Evolutionary conservation across 2,329 filamentous ascomycete species (phyloP), one percentile per base, ranked within the genome.

Genomic region (Fusarium zealandicum): DNA sequence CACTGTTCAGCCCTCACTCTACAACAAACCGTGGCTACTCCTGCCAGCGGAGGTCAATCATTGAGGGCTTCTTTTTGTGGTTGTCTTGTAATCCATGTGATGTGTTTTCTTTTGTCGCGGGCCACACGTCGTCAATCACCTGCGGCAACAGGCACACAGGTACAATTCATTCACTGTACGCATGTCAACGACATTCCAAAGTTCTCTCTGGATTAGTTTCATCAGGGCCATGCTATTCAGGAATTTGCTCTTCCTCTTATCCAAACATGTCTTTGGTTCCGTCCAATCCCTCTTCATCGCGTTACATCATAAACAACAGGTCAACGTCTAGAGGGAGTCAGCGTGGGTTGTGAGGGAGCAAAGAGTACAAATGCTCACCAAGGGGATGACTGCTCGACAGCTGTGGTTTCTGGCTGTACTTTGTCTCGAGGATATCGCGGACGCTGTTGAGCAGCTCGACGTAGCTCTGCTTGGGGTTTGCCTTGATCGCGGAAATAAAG

Each of bases 331-430:
- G 6, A 20, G n/a, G n/a, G 7, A 10, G 20, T 43, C 6, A 56
- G 22, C 64, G 61, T 12, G 2, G 6, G 0, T 10, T 5, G 8
- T 11, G 22, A 12, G 6, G 14, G 16, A 11, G 13, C 13, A 14
- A n/a, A 8, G 17, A 4, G 2, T 27, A 22, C 9, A n/a, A 18
- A 31, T 32, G 77, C 87, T 78, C 86, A 97, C 93, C 92, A 70
- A 99, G 79, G 30, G 95, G 95, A 76, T 99, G 95, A 74, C 92
- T 96, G 78, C 91, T 93, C 70, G 93, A 97, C 63, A 99, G 79
- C 80, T 99, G 95, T 45, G 95, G 95, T 78, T 96, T 96, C 77
- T 99, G 95, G 8, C 84, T 82, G 73, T 99, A 99, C 73, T 96
- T 95, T 32, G 85, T 85, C 63, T 90, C 80, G 54, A 99, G 80